Evolutionary conservation across 2,329 filamentous ascomycete genomes (phyloP).

Genomic region (Beauveria scarabaeidicola): DNA sequence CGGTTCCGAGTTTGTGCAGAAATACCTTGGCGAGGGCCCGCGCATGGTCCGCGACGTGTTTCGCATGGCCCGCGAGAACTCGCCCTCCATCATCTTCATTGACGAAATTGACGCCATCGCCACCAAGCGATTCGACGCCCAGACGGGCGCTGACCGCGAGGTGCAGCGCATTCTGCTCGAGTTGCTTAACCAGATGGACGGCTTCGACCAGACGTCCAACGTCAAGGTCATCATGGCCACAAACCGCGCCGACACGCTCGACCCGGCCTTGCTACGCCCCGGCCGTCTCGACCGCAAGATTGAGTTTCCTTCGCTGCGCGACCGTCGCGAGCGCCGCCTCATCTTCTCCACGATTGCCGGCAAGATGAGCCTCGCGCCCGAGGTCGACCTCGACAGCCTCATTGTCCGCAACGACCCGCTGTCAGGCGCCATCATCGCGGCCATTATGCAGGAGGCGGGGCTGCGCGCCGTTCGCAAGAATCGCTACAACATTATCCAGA

Average conservation of each 20-base stretch:
- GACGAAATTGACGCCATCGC: conserved; percentile 99
- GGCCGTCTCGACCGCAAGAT: conserved; percentile 97
- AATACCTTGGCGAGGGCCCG: conserved; percentile 94
- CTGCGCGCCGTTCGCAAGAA: conserved; percentile 93
- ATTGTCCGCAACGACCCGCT: conserved; percentile 96
- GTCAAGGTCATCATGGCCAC: conserved; percentile 99
- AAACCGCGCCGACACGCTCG: conserved; percentile 93
- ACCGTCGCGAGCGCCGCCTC: conserved; percentile 86
- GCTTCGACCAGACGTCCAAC: conserved; percentile 97
- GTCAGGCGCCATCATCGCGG: conserved; percentile 90
- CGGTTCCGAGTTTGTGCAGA: conserved; percentile 96
- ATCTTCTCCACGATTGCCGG: conserved; percentile 96
- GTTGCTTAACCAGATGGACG: conserved; percentile 98
- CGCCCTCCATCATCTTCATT: conserved; percentile 97
- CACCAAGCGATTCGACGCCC: conserved; percentile 97
- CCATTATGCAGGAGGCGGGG: conserved; percentile 98
- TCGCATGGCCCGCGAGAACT: conserved; percentile 97
- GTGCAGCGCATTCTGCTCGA: conserved; percentile 97
- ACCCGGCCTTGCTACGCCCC: conserved; percentile 87
- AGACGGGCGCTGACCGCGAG: conserved; percentile 95
- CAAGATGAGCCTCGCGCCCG: conserved; percentile 95
- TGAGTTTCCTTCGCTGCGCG: conserved; percentile 91
- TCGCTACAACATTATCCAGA: conserved; percentile 97
- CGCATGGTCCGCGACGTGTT: conserved; percentile 99
- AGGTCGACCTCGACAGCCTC: conserved; percentile 91